Base-by-base conservation (phyloP, 306 rosid genomes). In the Cucurbita ficifolia region DNA sequence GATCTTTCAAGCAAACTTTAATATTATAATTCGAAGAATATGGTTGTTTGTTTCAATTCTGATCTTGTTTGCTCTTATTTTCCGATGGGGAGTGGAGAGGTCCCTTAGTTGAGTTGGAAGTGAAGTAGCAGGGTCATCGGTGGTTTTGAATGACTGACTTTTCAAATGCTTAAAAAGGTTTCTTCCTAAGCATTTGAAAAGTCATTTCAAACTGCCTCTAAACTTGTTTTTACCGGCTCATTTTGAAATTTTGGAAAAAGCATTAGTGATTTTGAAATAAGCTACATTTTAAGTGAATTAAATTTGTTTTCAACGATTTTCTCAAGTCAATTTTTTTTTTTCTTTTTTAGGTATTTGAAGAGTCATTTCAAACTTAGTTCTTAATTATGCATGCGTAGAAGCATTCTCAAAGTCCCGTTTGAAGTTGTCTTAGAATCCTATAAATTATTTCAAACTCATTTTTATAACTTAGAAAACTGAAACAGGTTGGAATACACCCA, bases 401-500 rank as follows among this genome's bases (percentile, higher is more conserved):
- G 13, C 33, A 54, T 22, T 21, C 14, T 19, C 8, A 53, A 53
- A n/a, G 22, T 53, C 7, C 18, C 8, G 10, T 10, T 22, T 22
- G 5, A 9, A 58, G 2, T 4, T 4, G n/a, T 1, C 18, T 24
- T 59, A 5, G 1, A 36, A 57, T 14, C 16, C 10, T 6, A 13
- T 1, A 7, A 61, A 42, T 16, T 1, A 8, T 38, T 6, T 3
- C 13, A 5, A 5, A 33, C 29, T 62, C 71, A 9, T 12, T 7
- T 19, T 14, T 46, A 22, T 10, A 45, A 5, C 2, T 12, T 22
- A 4, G 7, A 3, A 19, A 69, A 11, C 45, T 45, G 21, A 33
- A 69, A 67, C 83, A 94, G 99, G 99, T 90, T 40, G 98, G 98
- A 70, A 72, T 94, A 80, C 98, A 94, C 78, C 99, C 99, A 71